A percentile compares a stretch with the other conserved stretches of the same genome.
phyloP scores from a whole-genome alignment of 768 basidiomycete genomes.

The Lactarius sp. region DNA sequence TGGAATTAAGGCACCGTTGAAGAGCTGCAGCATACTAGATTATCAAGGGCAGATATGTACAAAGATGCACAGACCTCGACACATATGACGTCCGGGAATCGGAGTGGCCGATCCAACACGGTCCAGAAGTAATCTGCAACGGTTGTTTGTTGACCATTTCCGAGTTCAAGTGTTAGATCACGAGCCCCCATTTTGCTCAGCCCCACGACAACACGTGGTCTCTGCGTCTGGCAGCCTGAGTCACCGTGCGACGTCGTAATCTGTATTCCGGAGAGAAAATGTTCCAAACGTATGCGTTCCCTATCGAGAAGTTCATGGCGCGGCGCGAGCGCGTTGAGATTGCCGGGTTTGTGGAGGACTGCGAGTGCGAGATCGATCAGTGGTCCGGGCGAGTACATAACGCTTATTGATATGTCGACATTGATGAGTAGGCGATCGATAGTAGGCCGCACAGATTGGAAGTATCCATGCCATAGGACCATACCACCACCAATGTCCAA shows the following conservation, averaged over 20 bases:
- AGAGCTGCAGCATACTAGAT: conserved; percentile 41
- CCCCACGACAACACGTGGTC: conserved; percentile 56
- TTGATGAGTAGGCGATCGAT: conserved; percentile 63
- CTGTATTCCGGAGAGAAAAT: conserved; percentile 51
- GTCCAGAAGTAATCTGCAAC: conserved; percentile 58
- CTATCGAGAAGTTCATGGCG: conserved; percentile 42
- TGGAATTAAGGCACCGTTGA: conserved; percentile 56
- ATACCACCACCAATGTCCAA: conserved; percentile 57
- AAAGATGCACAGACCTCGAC: conserved; percentile 49
- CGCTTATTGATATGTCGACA: conserved; percentile 70
- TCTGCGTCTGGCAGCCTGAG: conserved; percentile 9
- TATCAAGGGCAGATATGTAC: not conserved
- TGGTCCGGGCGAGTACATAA: conserved; percentile 64
- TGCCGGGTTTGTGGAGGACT: conserved; percentile 38
- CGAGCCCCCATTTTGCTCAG: conserved; percentile 52
- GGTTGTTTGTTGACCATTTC: conserved; percentile 45
- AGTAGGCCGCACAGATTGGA: conserved; percentile 73
- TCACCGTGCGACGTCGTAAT: conserved; percentile 38
- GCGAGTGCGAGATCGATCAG: conserved; percentile 56
- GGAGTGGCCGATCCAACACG: conserved; percentile 48
- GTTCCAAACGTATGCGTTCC: conserved; percentile 47
- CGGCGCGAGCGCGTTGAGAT: conserved; percentile 39
- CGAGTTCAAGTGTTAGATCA: conserved; percentile 49
- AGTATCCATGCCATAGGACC: conserved; percentile 73
- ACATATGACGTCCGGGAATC: conserved; percentile 60